Evolutionary conservation across 169 alveolate species (phyloP), one percentile per base, ranked within the genome.

Genomic region (Sarcocystis neurona): DNA sequence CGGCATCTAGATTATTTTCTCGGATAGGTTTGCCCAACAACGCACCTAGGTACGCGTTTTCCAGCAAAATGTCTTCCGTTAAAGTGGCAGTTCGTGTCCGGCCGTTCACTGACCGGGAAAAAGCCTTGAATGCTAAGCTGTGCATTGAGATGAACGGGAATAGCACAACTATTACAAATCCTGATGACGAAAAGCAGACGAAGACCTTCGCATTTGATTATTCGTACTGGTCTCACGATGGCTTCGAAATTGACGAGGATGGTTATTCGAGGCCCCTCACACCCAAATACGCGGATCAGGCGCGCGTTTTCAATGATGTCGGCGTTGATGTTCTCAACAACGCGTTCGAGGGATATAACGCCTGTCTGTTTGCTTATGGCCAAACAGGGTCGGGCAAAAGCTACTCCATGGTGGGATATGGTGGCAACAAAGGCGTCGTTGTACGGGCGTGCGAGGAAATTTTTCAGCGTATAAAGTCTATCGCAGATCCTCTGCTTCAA

Each of bases 361-460:
- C 98, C 84, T 96, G 98, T 85, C 94, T 96, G 44, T 97, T 97
- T 89, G 99, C 99, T 12, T 97, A 97, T 58, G 93, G 91, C 70
- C 94, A 93, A 77, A 93, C 95, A 48, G 98, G 98, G 4, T 85
- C 97, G 30, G 98, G 99, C 30, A 97, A 97, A 94, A 93, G 97
- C 79, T 97, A 97, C 90, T 94, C 98, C 6, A 97, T 97, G 98
- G 97, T 97, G 41, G 99, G 99, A 39, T 97, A 97, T 92, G 98
- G 98, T 30, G 95, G 96, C n/a, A 97, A 97, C 94, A 96, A 95
- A 72, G 99, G 99, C 58, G 96, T 97, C 47, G 97, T 97, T 23
- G 98, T 98, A 34, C 94, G 96, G 20, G 96, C 98, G 20, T 97
- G 98, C 79, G 97, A 95, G 66, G 98, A 97, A 90, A 96, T 97